Percentiles rank a stretch among this genome's conserved stretches.
phyloP scores from a whole-genome alignment of 352 stramenopile species.

The Phytophthora uliginosa region DNA sequence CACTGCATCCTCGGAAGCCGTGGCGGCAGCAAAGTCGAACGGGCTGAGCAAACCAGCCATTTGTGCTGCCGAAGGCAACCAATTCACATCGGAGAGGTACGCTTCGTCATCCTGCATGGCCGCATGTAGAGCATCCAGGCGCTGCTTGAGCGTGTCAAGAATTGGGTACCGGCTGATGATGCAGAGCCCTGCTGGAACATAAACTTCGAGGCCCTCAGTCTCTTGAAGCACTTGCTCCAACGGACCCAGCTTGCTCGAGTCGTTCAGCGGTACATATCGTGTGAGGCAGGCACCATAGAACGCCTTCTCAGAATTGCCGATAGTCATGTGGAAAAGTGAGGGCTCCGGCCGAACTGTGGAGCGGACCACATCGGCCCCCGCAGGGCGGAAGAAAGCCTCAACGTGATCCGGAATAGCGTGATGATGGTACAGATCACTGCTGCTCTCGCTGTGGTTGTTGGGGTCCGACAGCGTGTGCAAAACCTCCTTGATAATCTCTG shows the following conservation, averaged over 20 bases:
- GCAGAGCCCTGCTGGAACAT: constrained; percentile 80
- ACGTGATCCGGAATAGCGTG: constrained; percentile 87
- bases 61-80: constrained; percentile 63
- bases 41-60: constrained; percentile 73
- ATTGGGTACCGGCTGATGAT: constrained; percentile 87
- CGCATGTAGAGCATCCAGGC: constrained; percentile 71
- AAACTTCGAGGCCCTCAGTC: constrained; percentile 85
- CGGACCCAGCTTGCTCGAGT: constrained; percentile 72
- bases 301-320: constrained; percentile 82
- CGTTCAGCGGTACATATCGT: constrained; percentile 77
- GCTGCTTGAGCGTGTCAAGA: constrained; percentile 82
- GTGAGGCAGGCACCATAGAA: constrained; percentile 89
- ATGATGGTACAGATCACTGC: constrained; percentile 76
- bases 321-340: constrained; percentile 87
- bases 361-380: constrained; percentile 66
- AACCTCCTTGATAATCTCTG: constrained; percentile 73
- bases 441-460: constrained; percentile 50
- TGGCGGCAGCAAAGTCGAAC: constrained; percentile 63
- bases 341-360: constrained; percentile 66
- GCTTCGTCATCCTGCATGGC: constrained; percentile 62
- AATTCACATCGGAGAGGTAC: constrained; percentile 67
- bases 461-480: constrained; percentile 72
- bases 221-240: constrained; percentile 86
- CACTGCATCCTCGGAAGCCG: constrained; percentile 33
- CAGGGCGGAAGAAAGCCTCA: constrained; percentile 84